Percentiles rank a stretch among this genome's conserved stretches.
Conservation (phyloP, 352 stramenopile species). For the Globisporangium spinosum region DNA sequence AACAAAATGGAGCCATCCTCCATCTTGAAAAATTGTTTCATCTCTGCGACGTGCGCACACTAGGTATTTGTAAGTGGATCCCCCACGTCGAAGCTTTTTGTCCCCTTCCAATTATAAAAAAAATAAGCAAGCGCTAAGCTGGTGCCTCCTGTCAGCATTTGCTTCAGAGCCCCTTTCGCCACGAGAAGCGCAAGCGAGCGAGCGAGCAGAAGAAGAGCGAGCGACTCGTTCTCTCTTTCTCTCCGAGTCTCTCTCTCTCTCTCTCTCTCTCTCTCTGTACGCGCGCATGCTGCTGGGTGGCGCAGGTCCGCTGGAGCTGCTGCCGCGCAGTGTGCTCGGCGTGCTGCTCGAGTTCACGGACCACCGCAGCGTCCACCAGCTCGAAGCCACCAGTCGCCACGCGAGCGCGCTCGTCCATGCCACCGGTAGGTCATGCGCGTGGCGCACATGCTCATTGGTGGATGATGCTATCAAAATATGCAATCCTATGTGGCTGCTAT, state of each 20-base stretch:
- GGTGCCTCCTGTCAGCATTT: not conserved
- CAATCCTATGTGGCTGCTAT: not conserved
- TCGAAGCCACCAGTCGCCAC: constrained; percentile 20
- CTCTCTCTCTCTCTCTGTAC: not conserved
- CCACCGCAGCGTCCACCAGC: constrained; percentile 27
- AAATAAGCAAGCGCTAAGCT: not conserved
- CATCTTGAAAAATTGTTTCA: not conserved
- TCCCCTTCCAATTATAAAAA: not conserved
- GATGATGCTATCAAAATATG: not conserved
- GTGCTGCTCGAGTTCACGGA: constrained; percentile 27
- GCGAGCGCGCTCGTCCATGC: constrained; percentile 15
- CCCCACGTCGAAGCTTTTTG: not conserved
- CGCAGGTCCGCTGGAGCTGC: constrained; percentile 15
- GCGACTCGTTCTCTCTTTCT: not conserved
- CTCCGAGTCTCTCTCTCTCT: not conserved
- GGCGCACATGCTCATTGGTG: not conserved
- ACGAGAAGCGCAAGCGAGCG: constrained; percentile 24
- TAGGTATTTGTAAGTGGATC: not conserved
- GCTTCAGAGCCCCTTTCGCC: constrained; percentile 18
- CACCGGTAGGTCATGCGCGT: constrained; percentile 7
- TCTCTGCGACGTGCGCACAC: constrained; percentile 17
- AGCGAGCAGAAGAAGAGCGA: not conserved
- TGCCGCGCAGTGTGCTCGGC: constrained; percentile 26
- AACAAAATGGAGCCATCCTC: not conserved
- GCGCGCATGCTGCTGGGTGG: not conserved